A percentile compares a stretch with the other conserved stretches of the same genome.
Evolutionary conservation across 2,329 filamentous ascomycete genomes (phyloP).

Genomic region (Epichloe uncinata): DNA sequence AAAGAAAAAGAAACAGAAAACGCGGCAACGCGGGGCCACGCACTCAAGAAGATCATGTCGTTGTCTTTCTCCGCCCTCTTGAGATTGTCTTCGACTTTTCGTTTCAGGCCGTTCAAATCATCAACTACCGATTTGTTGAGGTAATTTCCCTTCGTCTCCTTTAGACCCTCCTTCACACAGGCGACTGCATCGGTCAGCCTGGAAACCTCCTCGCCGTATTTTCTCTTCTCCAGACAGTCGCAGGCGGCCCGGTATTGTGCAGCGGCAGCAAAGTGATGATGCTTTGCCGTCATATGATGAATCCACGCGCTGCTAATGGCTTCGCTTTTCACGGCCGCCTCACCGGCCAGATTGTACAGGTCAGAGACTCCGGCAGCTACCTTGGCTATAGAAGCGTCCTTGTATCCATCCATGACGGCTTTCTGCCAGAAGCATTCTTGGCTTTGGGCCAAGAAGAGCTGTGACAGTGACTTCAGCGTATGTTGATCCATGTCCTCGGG

Average conservation of each 20-base stretch:
- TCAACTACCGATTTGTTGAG: constrained; percentile 70
- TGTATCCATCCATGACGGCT: constrained; percentile 84
- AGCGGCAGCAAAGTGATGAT: constrained; percentile 91
- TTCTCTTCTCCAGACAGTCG: constrained; percentile 84
- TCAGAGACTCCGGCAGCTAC: constrained; percentile 83
- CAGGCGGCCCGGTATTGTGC: constrained; percentile 86
- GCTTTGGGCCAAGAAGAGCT: constrained; percentile 79
- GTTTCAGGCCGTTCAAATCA: constrained; percentile 74
- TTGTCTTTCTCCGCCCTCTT: constrained; percentile 94
- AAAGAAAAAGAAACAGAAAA: too few species aligned
- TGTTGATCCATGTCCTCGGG: constrained; percentile 92
- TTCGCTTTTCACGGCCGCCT: constrained; percentile 78
- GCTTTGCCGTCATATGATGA: constrained; percentile 92
- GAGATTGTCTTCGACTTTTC: constrained; percentile 69
- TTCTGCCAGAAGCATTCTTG: constrained; percentile 99
- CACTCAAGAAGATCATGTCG: constrained; percentile 81
- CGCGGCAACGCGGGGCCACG: constrained; percentile 12
- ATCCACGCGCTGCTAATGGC: constrained; percentile 92
- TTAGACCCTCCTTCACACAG: constrained; percentile 76
- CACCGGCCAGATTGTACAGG: constrained; percentile 71
- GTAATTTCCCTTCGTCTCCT: constrained; percentile 59
- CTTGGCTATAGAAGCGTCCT: constrained; percentile 84
- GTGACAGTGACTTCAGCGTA: constrained; percentile 70
- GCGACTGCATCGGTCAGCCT: constrained; percentile 67
- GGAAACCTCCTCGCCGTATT: constrained; percentile 91